Evolutionary conservation across 78 protist species (phyloP), one percentile per base, ranked within the genome.

Genomic region (Dictyostelium citrinum): DNA sequence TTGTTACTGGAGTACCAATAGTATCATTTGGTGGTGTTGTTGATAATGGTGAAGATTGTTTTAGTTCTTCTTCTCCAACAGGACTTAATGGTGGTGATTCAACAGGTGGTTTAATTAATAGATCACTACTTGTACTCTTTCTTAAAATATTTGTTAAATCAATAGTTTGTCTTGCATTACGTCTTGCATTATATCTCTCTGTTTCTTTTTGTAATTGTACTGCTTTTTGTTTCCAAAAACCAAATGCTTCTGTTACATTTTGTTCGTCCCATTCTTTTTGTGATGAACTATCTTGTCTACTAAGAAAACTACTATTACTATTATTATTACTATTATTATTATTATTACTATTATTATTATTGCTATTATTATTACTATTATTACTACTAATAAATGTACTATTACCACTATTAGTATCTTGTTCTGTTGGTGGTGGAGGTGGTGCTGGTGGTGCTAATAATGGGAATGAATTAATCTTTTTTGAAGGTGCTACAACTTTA

Each of bases 191-290:
- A 10, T 76, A 88, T 41, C 85, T 67, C 22, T 68, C 82, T 10
- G 79, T 35, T 37, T 88, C 93, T 41, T 76, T 75, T 64, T 88
- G 82, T 20, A 88, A 17, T 45, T 88, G 84, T 49, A 88, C 71
- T 16, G 93, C 82, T 29, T 88, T 88, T 46, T 88, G 82, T 82
- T 88, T 88, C 93, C 93, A 88, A 35, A 88, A 88, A n/a, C 72
- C 93, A 79, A 88, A 88, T 29, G 93, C 93, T 17, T 76, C 93
- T 7, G 93, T 88, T 24, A 88, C 93, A 67, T 88, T 88, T 64
- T 88, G 82, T 31, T 88, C 93, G 12, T 88, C 85, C 93, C 93
- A 88, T 45, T 88, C 93, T 20, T 27, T 35, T 58, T 39, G 43
- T 43, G 27, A 10, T 51, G 75, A 41, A n/a, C 45, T 35, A 70